These are phyloP conservation scores for Chlamydomonas sp. DNA, from an alignment of 139 green algal genomes.

Conservation along the genomic window DNA sequence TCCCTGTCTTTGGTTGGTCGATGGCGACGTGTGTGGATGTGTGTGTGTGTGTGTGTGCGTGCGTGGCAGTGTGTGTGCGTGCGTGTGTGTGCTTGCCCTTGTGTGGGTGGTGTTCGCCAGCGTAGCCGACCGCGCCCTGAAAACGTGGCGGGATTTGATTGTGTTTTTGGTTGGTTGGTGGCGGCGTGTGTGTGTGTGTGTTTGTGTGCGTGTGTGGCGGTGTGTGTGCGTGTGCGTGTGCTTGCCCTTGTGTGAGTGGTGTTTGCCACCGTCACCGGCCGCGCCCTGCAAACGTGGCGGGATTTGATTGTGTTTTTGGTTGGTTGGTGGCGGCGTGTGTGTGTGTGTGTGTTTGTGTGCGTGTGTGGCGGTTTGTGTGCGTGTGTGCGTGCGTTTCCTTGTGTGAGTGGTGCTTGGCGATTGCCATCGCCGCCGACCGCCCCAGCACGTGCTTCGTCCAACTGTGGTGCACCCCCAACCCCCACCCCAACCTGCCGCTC, in stretches of 20 bases:
- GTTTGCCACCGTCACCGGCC: conserved; percentile 15
- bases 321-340: not conserved
- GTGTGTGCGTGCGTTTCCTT: not conserved
- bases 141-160: not conserved
- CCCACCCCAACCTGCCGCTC: no score
- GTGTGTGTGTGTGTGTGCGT: no score
- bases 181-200: not conserved
- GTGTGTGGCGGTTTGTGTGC: not conserved
- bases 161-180: not conserved
- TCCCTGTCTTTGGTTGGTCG: no score
- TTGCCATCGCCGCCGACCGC: no score
- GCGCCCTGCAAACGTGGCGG: not conserved
- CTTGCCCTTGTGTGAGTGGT: not conserved
- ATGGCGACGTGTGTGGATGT: no score
- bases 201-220: not conserved
- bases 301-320: no score
- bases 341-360: not conserved
- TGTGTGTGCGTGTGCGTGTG: not conserved
- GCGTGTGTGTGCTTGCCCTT: not conserved
- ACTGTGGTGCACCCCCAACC: no score
- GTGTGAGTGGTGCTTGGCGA: no score
- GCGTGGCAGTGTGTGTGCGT: no score
- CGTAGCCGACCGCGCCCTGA: conserved; percentile 19
- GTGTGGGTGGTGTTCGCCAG: not conserved
- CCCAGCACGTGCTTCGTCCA: not conserved